Conservation (phyloP, 371 early-diverging fungal genomes). For the Circinella umbellata region DNA sequence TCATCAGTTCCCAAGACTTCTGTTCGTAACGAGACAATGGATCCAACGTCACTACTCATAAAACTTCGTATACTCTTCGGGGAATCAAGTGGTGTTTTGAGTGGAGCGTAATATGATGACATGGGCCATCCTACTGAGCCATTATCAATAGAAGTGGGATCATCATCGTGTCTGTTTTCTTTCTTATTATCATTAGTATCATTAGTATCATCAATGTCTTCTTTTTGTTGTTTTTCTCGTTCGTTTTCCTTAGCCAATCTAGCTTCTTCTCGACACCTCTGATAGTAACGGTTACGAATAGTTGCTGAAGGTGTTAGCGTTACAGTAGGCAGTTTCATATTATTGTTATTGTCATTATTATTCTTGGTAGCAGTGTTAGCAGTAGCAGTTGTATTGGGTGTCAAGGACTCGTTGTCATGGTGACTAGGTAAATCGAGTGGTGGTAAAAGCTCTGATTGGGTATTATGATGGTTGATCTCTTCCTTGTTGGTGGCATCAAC, state of each 20-base stretch:
- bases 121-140: slow-evolving; percentile 24
- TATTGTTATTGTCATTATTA: slow-evolving; percentile 4
- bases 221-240: slow-evolving; percentile 1
- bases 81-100: slow-evolving; percentile 23
- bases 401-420: neutral
- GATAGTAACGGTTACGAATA: slow-evolving; percentile 48
- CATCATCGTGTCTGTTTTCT: slow-evolving; percentile 21
- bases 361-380: no score
- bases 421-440: neutral
- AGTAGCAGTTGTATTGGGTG: neutral
- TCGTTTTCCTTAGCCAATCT: slow-evolving; percentile 2
- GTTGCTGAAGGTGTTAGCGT: slow-evolving; percentile 44
- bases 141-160: slow-evolving; percentile 5
- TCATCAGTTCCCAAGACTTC: slow-evolving; percentile 25
- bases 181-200: slow-evolving; percentile 15
- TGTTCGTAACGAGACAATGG: slow-evolving; percentile 32
- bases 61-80: slow-evolving; percentile 28
- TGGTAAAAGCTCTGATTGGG: slow-evolving; percentile 1
- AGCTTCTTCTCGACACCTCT: slow-evolving; percentile 21
- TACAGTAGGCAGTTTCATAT: slow-evolving; percentile 8
- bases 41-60: slow-evolving; percentile 25
- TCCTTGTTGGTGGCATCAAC: slow-evolving; percentile 7
- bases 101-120: slow-evolving; percentile 29
- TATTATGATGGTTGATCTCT: neutral
- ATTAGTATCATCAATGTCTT: neutral